phyloP scores from a whole-genome alignment of 2,329 filamentous ascomycete genomes.

The Aspergillus calidoustus region DNA sequence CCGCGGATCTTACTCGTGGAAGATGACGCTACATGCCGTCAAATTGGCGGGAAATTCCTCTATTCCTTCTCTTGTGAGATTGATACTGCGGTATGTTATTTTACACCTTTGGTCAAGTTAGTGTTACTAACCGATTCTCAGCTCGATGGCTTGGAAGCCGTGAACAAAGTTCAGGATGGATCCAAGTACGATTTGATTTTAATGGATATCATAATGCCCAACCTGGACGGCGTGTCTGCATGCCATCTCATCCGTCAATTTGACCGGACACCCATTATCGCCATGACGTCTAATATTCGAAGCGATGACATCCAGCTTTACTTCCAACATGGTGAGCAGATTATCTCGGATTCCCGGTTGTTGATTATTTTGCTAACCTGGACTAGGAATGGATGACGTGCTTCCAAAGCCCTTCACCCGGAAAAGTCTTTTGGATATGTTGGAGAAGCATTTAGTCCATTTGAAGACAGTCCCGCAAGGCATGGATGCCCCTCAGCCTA shows the following conservation, averaged over 20 bases:
- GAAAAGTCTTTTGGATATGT: slow-evolving; percentile 79
- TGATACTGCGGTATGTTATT: slow-evolving; percentile 62
- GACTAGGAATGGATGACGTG: slow-evolving; percentile 91
- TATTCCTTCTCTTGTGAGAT: slow-evolving; percentile 68
- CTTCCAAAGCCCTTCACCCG: slow-evolving; percentile 95
- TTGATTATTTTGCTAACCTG: slow-evolving; percentile 28
- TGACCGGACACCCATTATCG: slow-evolving; percentile 83
- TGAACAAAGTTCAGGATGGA: slow-evolving; percentile 76
- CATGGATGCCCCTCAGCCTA: slow-evolving; percentile 55
- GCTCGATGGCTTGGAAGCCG: slow-evolving; percentile 87
- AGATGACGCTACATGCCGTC: slow-evolving; percentile 70
- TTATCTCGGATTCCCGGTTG: neutral
- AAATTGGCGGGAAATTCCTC: slow-evolving; percentile 69
- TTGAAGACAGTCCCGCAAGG: slow-evolving; percentile 71
- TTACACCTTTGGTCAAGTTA: neutral
- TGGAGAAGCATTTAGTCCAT: slow-evolving; percentile 87
- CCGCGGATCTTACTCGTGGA: slow-evolving; percentile 91
- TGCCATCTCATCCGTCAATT: slow-evolving; percentile 92
- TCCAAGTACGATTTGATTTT: slow-evolving; percentile 73
- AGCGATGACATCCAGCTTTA: slow-evolving; percentile 97
- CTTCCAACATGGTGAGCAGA: slow-evolving; percentile 84
- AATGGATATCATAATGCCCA: slow-evolving; percentile 98
- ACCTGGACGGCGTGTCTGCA: slow-evolving; percentile 91
- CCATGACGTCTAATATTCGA: slow-evolving; percentile 98
- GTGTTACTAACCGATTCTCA: slow-evolving; percentile 42